A percentile compares a stretch with the other conserved stretches of the same genome.
Evolutionary conservation across 2,329 filamentous ascomycete species (phyloP).

Genomic region (Fonsecaea monophora): DNA sequence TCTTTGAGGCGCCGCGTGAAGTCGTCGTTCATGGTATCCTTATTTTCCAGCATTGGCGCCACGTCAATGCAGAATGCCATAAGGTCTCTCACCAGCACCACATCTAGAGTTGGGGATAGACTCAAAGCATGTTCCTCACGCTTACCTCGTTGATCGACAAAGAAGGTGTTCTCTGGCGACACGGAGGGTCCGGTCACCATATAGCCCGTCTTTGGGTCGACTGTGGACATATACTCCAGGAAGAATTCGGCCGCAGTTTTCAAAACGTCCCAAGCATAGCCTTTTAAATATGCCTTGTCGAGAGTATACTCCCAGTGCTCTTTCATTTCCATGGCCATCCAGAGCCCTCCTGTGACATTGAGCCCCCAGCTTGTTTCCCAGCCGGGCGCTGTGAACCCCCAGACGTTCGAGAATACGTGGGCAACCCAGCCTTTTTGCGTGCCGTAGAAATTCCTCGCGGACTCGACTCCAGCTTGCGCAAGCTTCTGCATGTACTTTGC

Average conservation of each 20-base stretch:
- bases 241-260: background rate
- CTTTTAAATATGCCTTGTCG: slow-evolving; percentile 3
- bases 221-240: background rate
- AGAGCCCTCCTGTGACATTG: background rate
- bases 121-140: background rate
- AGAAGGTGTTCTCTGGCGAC: background rate
- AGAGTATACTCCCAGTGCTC: slow-evolving; percentile 6
- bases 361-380: slow-evolving; percentile 5
- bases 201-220: background rate
- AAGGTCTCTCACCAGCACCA: background rate
- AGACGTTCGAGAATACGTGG: background rate
- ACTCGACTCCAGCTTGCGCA: background rate
- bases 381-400: slow-evolving; percentile 1
- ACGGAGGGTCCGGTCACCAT: background rate
- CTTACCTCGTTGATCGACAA: background rate
- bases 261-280: background rate
- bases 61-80: background rate
- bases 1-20: background rate
- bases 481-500: background rate
- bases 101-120: background rate
- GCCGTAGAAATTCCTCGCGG: slow-evolving; percentile 1
- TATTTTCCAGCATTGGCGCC: background rate
- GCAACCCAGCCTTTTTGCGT: background rate
- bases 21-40: background rate
- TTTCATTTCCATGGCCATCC: slow-evolving; percentile 3